Percentiles rank a stretch among this genome's conserved stretches.
phyloP scores from a whole-genome alignment of 1,284 basidiomycete genomes.

The Naganishia liquefaciens region DNA sequence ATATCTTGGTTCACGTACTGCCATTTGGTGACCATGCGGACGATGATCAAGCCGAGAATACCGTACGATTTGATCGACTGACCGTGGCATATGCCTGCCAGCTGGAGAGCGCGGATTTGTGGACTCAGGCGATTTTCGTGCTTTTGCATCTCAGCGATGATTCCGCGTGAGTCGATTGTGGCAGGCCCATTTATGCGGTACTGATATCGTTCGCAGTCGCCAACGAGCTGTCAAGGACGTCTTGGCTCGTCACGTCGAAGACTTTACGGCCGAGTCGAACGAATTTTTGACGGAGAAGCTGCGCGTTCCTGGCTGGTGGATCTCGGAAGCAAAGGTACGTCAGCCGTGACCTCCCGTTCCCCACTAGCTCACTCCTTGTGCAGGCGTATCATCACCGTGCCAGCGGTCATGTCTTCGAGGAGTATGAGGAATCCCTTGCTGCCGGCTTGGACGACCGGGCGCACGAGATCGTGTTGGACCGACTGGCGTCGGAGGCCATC shows the following conservation, averaged over 20 bases:
- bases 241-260: slow-evolving; percentile 70
- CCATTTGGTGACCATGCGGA: slow-evolving; percentile 66
- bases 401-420: slow-evolving; percentile 67
- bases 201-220: slow-evolving; percentile 59
- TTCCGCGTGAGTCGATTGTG: slow-evolving; percentile 62
- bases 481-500: slow-evolving; percentile 88
- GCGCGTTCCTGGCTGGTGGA: slow-evolving; percentile 79
- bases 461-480: slow-evolving; percentile 74
- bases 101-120: slow-evolving; percentile 75
- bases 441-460: slow-evolving; percentile 72
- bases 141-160: slow-evolving; percentile 82
- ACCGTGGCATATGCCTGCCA: slow-evolving; percentile 84
- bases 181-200: slow-evolving; percentile 12
- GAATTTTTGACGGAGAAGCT: slow-evolving; percentile 70
- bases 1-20: slow-evolving; percentile 80
- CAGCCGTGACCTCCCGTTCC: not conserved
- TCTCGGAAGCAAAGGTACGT: slow-evolving; percentile 78
- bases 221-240: slow-evolving; percentile 78
- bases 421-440: slow-evolving; percentile 73
- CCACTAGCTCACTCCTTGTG: slow-evolving; percentile 1
- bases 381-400: slow-evolving; percentile 70
- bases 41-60: slow-evolving; percentile 64
- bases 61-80: slow-evolving; percentile 77
- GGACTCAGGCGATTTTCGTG: slow-evolving; percentile 86
- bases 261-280: slow-evolving; percentile 66